phyloP scores from a whole-genome alignment of 345 rosid species.

The Cardamine resedifolia region DNA sequence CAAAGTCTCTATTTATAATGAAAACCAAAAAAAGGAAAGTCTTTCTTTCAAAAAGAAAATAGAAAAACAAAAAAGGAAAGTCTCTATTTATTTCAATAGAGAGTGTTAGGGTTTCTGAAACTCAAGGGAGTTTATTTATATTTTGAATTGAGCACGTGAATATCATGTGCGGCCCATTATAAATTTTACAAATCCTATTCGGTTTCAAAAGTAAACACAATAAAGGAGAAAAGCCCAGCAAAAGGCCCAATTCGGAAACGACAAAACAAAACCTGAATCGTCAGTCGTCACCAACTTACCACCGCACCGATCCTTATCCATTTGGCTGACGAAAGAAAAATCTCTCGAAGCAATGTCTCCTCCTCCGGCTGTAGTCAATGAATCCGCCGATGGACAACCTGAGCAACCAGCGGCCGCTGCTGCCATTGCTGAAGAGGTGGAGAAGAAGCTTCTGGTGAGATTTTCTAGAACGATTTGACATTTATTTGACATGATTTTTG shows the following conservation, averaged over 20 bases:
- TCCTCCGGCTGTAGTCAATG: constrained; percentile 55
- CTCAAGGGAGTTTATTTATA: neutral
- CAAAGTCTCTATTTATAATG: neutral
- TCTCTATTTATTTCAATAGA: neutral
- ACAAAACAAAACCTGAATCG: neutral
- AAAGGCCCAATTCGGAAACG: neutral
- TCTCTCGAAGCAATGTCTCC: constrained; percentile 46
- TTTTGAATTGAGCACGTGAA: neutral
- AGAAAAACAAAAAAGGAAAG: too few species aligned
- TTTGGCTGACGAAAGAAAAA: neutral
- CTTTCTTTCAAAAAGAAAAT: too few species aligned
- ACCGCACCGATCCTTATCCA: constrained; percentile 24
- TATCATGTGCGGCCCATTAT: neutral
- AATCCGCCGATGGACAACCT: constrained; percentile 40
- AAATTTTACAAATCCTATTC: too few species aligned
- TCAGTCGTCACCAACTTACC: neutral
- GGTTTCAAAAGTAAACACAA: neutral
- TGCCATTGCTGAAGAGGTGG: constrained; percentile 40
- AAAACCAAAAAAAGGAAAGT: too few species aligned
- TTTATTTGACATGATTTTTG: neutral
- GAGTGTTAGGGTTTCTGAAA: too few species aligned
- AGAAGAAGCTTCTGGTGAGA: constrained; percentile 44
- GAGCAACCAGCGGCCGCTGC: constrained; percentile 24
- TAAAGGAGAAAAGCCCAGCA: neutral
- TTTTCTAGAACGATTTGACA: neutral